Evolutionary conservation across 2,329 filamentous ascomycete genomes (phyloP).

Genomic region (Cercospora sp.): DNA sequence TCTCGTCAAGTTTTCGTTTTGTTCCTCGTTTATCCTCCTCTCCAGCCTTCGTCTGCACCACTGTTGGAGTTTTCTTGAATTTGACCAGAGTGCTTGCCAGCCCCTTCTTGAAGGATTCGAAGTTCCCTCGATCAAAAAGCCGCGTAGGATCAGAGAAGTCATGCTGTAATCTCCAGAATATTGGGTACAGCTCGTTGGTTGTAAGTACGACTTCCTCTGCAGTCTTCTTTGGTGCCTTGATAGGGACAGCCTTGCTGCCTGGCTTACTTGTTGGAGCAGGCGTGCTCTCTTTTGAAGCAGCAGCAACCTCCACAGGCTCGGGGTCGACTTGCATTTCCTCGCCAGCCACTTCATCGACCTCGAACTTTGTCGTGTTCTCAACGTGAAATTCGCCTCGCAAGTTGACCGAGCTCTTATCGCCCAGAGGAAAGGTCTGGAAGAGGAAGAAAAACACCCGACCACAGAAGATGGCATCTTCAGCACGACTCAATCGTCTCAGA

Average conservation of each 20-base stretch:
- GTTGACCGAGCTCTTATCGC: conserved; percentile 97
- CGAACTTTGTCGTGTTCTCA: conserved; percentile 88
- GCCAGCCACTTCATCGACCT: conserved; percentile 49
- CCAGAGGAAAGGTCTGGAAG: conserved; percentile 95
- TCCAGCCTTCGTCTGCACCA: conserved; percentile 68
- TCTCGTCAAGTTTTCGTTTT: conserved; percentile 64
- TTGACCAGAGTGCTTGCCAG: conserved; percentile 65
- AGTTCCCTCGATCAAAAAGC: conserved; percentile 69
- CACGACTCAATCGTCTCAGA: conserved; percentile 86
- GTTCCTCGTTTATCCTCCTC: conserved; percentile 61
- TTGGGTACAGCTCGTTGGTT: conserved; percentile 74
- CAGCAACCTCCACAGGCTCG: conserved; percentile 18
- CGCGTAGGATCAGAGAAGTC: conserved; percentile 87
- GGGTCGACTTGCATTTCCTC: conserved; percentile 66
- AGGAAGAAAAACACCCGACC: conserved; percentile 97
- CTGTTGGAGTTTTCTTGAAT: conserved; percentile 70
- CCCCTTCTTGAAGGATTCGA: conserved; percentile 64
- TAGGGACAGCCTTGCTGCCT: conserved; percentile 30
- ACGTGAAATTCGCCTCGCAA: conserved; percentile 92
- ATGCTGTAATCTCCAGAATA: conserved; percentile 92
- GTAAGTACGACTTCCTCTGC: conserved; percentile 57
- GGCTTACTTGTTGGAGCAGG: conserved; percentile 28
- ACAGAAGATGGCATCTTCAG: conserved; percentile 96
- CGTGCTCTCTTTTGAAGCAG: conserved; percentile 26
- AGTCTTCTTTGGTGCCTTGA: conserved; percentile 30